A percentile compares a stretch with the other conserved stretches of the same genome.
phyloP scores from a whole-genome alignment of 129 eudicot genomes.

The Daucus carota region DNA sequence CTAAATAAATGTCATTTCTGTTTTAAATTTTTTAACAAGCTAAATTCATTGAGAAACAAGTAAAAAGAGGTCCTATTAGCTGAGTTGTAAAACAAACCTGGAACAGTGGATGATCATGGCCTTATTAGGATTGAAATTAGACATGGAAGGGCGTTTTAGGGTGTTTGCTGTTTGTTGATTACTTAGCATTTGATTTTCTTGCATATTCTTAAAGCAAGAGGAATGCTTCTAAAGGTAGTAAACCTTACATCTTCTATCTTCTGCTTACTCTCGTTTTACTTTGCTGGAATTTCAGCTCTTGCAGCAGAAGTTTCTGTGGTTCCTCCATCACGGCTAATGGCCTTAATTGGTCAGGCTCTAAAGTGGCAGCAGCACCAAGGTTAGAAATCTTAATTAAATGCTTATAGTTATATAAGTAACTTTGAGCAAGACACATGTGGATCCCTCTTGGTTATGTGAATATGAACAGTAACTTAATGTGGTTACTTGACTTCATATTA shows the following conservation, averaged over 20 bases:
- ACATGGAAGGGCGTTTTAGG: neutral
- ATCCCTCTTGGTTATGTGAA: neutral
- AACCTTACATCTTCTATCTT: neutral
- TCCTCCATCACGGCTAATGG: slow-evolving; percentile 97
- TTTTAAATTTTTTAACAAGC: no score
- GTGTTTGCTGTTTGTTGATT: neutral
- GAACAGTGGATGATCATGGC: neutral
- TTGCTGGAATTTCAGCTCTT: slow-evolving; percentile 43
- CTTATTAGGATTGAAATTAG: neutral
- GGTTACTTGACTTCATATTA: neutral
- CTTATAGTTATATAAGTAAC: neutral
- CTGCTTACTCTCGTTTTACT: neutral
- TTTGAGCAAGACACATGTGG: neutral
- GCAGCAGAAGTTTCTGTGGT: slow-evolving; percentile 98
- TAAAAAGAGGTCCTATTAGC: neutral
- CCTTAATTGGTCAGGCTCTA: slow-evolving; percentile 91
- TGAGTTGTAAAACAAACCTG: neutral
- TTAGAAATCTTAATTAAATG: slow-evolving; percentile 10
- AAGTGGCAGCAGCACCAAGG: slow-evolving; percentile 99
- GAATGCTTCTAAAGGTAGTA: neutral
- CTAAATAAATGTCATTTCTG: neutral
- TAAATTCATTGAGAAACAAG: no score
- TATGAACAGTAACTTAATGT: neutral
- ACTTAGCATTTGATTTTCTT: neutral
- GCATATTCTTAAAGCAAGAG: neutral